Conservation (phyloP, 352 stramenopile genomes). For the Phytophthora syringae region DNA sequence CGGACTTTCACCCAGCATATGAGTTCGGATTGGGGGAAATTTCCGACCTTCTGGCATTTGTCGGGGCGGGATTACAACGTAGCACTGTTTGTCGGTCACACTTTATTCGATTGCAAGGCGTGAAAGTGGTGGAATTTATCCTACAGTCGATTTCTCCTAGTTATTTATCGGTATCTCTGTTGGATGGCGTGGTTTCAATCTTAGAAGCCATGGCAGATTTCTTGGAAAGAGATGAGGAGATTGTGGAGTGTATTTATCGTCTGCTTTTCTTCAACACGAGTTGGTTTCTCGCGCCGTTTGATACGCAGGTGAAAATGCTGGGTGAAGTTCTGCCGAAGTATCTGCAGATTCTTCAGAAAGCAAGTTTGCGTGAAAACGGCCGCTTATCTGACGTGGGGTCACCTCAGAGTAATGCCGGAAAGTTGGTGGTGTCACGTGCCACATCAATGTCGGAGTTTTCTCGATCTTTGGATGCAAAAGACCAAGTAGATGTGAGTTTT, state of each 20-base stretch:
- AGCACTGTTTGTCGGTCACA: slow-evolving; percentile 76
- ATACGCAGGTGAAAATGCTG: slow-evolving; percentile 76
- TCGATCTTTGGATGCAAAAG: slow-evolving; percentile 33
- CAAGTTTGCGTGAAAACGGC: slow-evolving; percentile 22
- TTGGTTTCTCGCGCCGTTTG: slow-evolving; percentile 82
- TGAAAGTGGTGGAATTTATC: slow-evolving; percentile 81
- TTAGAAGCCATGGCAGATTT: slow-evolving; percentile 61
- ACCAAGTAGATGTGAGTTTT: slow-evolving; percentile 68
- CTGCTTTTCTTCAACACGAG: slow-evolving; percentile 82
- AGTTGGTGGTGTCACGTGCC: slow-evolving; percentile 17
- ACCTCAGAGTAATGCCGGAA: slow-evolving; percentile 15
- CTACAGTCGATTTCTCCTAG: slow-evolving; percentile 77
- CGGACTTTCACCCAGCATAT: slow-evolving; percentile 76
- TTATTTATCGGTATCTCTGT: slow-evolving; percentile 64
- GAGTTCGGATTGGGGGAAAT: slow-evolving; percentile 77
- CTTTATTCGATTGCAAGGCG: slow-evolving; percentile 70
- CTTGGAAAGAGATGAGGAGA: slow-evolving; percentile 38
- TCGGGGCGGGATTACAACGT: slow-evolving; percentile 55
- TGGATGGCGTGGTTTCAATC: slow-evolving; percentile 70
- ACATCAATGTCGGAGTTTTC: slow-evolving; percentile 30
- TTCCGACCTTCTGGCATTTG: slow-evolving; percentile 66
- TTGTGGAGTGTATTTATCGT: slow-evolving; percentile 56
- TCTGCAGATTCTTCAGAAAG: slow-evolving; percentile 54
- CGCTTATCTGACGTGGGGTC: slow-evolving; percentile 17
- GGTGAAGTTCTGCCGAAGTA: slow-evolving; percentile 67